Conservation (phyloP, 305 asterid genomes). For the Fraxinus sp. region DNA sequence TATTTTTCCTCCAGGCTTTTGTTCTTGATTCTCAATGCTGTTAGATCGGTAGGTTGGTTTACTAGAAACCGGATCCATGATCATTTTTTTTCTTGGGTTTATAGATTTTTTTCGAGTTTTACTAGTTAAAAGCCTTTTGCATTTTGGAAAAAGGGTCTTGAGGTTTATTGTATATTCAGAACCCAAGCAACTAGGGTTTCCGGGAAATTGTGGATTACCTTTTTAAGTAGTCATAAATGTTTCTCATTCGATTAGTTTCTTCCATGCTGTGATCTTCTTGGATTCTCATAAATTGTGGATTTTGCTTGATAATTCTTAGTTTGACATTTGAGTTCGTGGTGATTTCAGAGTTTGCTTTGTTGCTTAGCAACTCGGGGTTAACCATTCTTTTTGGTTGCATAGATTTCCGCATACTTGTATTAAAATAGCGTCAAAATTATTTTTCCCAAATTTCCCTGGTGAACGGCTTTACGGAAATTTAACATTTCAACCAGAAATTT, state of each 20-base stretch:
- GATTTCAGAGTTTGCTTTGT: not conserved
- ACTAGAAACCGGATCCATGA: slow-evolving; percentile 10
- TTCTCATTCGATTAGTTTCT: not conserved
- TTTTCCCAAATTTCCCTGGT: not conserved
- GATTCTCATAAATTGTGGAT: not conserved
- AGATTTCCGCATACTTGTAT: not conserved
- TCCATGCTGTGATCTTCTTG: slow-evolving; percentile 17
- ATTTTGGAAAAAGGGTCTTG: not conserved
- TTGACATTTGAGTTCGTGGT: not conserved
- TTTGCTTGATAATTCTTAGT: not conserved
- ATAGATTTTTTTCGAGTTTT: not conserved
- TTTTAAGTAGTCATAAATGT: not conserved
- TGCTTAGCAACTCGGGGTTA: not conserved
- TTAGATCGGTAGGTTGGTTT: slow-evolving; percentile 38
- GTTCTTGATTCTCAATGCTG: slow-evolving; percentile 2
- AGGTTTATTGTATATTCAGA: slow-evolving; percentile 16
- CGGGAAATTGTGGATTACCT: not conserved
- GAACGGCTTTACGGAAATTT: not conserved
- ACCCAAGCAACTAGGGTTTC: slow-evolving; percentile 35
- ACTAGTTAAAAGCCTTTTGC: not conserved
- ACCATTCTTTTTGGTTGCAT: slow-evolving; percentile 11
- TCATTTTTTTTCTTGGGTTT: slow-evolving; percentile 13
- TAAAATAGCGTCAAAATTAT: not conserved
- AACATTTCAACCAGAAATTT: not conserved
- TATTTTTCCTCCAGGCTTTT: slow-evolving; percentile 22